A percentile compares a stretch with the other conserved stretches of the same genome.
Conservation (phyloP, 202 grass and related monocot genomes). For the Saccharum hybrid region DNA sequence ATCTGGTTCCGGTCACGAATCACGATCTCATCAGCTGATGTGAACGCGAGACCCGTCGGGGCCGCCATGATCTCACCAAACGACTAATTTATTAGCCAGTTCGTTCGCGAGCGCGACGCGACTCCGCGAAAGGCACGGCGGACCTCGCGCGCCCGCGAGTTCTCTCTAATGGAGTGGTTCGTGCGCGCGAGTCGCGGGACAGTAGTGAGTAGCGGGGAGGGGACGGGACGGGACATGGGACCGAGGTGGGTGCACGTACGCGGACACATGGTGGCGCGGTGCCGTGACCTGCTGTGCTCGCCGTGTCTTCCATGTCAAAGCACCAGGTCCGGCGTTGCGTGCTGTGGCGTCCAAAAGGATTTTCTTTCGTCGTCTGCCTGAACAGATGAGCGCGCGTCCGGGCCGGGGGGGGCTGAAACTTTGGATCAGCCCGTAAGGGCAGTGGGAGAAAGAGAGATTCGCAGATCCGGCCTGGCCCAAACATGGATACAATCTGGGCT, state of each 20-base stretch:
- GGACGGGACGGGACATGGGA: no score
- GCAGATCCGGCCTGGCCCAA: background rate
- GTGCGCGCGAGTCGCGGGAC: background rate
- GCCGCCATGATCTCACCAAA: background rate
- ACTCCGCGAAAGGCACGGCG: background rate
- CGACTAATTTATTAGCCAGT: background rate
- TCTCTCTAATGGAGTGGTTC: no score
- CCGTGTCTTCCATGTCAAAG: background rate
- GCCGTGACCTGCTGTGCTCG: background rate
- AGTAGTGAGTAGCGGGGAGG: background rate
- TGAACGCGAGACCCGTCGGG: slow-evolving; percentile 28
- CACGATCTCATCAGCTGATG: background rate
- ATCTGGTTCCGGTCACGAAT: background rate
- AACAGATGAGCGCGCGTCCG: background rate
- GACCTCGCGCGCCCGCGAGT: no score
- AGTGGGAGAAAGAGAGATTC: background rate
- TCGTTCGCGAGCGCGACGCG: slow-evolving; percentile 13
- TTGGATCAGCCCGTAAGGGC: no score
- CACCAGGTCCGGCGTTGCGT: background rate
- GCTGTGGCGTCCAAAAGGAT: background rate
- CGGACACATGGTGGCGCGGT: background rate
- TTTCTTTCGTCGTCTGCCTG: background rate
- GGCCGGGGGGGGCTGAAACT: background rate
- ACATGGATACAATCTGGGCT: background rate
- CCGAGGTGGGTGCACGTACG: background rate